Conservation (phyloP, 768 basidiomycete species). For the Lyophyllum atratum region DNA sequence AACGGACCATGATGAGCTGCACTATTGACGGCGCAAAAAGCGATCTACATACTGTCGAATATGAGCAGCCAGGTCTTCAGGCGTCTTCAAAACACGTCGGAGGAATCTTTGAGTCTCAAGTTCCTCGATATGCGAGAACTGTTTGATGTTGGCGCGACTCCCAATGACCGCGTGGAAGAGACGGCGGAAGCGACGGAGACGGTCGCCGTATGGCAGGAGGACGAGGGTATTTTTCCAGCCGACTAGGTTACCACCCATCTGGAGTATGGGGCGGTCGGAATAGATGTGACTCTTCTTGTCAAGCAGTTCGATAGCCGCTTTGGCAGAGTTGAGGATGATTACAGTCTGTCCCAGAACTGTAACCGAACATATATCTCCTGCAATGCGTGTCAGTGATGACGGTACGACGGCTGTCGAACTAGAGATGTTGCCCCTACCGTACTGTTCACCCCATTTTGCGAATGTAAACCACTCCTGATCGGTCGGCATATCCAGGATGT, state of each 20-base stretch:
- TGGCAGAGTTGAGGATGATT: conserved; percentile 54
- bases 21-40: conserved; percentile 3
- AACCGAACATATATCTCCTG: conserved; percentile 63
- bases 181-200: conserved; percentile 54
- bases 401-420: background rate
- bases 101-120: conserved; percentile 49
- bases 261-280: conserved; percentile 60
- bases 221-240: conserved; percentile 61
- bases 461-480: conserved; percentile 54
- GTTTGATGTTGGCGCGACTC: conserved; percentile 39
- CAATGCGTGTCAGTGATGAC: background rate
- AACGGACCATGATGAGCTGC: background rate
- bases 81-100: conserved; percentile 48
- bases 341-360: conserved; percentile 63
- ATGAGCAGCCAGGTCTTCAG: conserved; percentile 45
- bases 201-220: conserved; percentile 56
- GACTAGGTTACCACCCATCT: conserved; percentile 56
- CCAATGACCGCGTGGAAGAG: conserved; percentile 55
- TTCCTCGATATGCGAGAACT: conserved; percentile 45
- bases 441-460: conserved; percentile 52
- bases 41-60: conserved; percentile 45
- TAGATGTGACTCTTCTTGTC: conserved; percentile 69
- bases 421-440: conserved; percentile 35
- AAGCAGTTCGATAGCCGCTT: conserved; percentile 57
- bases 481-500: conserved; percentile 52